Evolutionary conservation across 202 grass and related monocot genomes (phyloP).

Genomic region (Musa balbisiana): DNA sequence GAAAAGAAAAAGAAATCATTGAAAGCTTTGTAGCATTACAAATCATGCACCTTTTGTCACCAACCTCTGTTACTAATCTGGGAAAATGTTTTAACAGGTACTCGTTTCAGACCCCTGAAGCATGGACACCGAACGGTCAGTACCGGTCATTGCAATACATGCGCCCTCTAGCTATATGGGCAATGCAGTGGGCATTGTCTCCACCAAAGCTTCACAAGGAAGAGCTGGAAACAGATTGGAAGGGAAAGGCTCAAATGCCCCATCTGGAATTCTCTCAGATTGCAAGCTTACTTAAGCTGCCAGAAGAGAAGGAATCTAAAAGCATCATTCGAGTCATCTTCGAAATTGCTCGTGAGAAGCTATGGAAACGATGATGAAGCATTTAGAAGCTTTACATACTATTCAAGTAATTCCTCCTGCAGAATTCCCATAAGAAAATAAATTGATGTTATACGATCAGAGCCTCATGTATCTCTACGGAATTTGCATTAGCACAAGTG

Average conservation of each 20-base stretch:
- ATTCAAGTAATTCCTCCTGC: not conserved
- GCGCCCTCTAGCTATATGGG: constrained; percentile 73
- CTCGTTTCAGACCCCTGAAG: constrained; percentile 81
- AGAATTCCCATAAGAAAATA: not conserved
- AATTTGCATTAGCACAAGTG: too few species aligned
- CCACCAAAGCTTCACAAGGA: constrained; percentile 46
- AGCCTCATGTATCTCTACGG: too few species aligned
- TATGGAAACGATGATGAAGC: not conserved
- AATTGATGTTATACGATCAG: too few species aligned
- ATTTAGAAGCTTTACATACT: not conserved
- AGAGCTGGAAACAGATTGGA: constrained; percentile 11
- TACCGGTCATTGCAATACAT: constrained; percentile 76
- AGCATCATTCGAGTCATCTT: constrained; percentile 41
- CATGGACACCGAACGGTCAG: constrained; percentile 44
- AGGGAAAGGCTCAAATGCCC: constrained; percentile 16
- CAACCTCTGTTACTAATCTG: not conserved
- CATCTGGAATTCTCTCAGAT: constrained; percentile 44
- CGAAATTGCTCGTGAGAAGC: constrained; percentile 21
- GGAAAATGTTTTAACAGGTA: constrained; percentile 18
- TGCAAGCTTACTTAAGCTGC: constrained; percentile 57
- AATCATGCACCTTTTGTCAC: not conserved
- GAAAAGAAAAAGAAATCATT: not conserved
- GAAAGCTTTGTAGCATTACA: not conserved
- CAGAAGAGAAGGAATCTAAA: constrained; percentile 32
- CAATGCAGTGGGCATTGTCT: constrained; percentile 77